phyloP scores from a whole-genome alignment of 2,329 filamentous ascomycete species.

The Simplicillium sp. region DNA sequence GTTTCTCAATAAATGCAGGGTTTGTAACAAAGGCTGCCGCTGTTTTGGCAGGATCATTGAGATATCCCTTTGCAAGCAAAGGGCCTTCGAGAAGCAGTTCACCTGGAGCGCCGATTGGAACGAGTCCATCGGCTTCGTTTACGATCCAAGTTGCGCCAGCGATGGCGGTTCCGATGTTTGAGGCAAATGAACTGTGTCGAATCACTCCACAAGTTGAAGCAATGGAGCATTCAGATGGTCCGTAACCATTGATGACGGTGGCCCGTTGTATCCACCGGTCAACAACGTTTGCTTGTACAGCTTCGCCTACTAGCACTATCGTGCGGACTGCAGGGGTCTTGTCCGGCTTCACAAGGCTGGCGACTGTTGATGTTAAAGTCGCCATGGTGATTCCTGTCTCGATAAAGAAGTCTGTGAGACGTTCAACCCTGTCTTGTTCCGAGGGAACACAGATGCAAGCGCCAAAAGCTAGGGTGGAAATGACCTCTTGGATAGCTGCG shows the following conservation, averaged over 20 bases:
- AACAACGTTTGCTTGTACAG: background rate
- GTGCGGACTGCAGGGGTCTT: background rate
- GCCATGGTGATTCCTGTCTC: background rate
- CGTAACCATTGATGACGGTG: background rate
- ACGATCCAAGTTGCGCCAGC: background rate
- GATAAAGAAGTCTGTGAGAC: background rate
- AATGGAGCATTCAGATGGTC: background rate
- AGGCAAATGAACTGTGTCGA: background rate
- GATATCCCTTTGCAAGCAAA: background rate
- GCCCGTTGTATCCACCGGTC: background rate
- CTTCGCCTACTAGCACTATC: background rate
- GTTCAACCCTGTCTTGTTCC: background rate
- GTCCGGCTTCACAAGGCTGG: background rate
- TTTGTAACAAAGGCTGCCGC: background rate
- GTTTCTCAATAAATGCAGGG: background rate
- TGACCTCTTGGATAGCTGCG: conserved; percentile 3
- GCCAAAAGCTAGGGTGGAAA: conserved; percentile 7
- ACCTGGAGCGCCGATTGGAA: background rate
- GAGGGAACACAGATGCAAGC: background rate
- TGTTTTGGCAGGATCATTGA: background rate
- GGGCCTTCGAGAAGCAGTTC: background rate
- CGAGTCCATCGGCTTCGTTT: background rate
- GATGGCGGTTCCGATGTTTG: background rate
- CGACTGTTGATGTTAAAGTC: background rate
- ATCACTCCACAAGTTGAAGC: background rate